A percentile compares a stretch with the other conserved stretches of the same genome.
These are phyloP conservation scores for Cladosporium cucumerinum DNA, from an alignment of 2,329 filamentous ascomycete species.

Conservation along the genomic window DNA sequence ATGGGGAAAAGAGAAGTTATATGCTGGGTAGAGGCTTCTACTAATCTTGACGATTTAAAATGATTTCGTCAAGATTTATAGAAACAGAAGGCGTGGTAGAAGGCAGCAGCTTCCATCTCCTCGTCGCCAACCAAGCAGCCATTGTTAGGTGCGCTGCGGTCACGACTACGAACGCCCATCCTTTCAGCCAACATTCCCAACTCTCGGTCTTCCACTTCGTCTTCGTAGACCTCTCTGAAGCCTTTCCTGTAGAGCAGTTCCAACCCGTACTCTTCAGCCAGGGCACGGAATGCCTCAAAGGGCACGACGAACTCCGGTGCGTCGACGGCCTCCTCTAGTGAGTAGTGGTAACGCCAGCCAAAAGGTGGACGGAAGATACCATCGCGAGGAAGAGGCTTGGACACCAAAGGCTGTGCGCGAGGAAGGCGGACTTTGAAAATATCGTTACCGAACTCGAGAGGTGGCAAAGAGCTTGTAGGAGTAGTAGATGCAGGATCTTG, in stretches of 20 bases:
- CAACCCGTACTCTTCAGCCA: slow-evolving; percentile 95
- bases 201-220: slow-evolving; percentile 80
- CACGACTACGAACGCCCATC: slow-evolving; percentile 84
- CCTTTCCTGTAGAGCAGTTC: slow-evolving; percentile 91
- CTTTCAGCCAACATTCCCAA: slow-evolving; percentile 83
- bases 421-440: slow-evolving; percentile 92
- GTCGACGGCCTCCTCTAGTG: slow-evolving; percentile 91
- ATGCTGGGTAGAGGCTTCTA: background rate
- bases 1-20: background rate
- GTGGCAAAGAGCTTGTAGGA: slow-evolving; percentile 20
- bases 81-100: slow-evolving; percentile 95
- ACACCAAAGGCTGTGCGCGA: slow-evolving; percentile 52
- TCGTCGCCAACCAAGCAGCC: slow-evolving; percentile 70
- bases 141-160: slow-evolving; percentile 46
- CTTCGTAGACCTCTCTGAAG: slow-evolving; percentile 86
- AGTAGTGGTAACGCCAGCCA: slow-evolving; percentile 98
- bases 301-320: slow-evolving; percentile 97
- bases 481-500: slow-evolving; percentile 16
- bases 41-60: background rate
- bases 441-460: slow-evolving; percentile 83
- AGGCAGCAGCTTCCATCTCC: slow-evolving; percentile 86
- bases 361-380: slow-evolving; percentile 92
- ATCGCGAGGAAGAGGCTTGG: slow-evolving; percentile 61
- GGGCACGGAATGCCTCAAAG: slow-evolving; percentile 93
- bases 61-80: slow-evolving; percentile 59